Evolutionary conservation across 371 early-diverging fungal genomes (phyloP).

Genomic region (Lichtheimia ramosa): DNA sequence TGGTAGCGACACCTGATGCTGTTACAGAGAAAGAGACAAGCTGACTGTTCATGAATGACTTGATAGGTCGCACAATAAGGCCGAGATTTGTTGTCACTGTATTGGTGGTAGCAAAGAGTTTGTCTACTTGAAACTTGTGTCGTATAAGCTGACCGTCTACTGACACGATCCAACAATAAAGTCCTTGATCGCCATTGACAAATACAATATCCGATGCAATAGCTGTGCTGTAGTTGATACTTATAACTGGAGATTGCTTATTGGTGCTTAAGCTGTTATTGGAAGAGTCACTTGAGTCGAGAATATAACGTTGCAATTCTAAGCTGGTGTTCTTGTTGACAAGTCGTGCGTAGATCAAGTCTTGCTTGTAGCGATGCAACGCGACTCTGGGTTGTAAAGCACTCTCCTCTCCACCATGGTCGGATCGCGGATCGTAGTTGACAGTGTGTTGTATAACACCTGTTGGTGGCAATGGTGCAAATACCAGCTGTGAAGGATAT

Average conservation of each 20-base stretch:
- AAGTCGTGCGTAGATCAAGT: constrained; percentile 7
- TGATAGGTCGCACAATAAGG: background rate
- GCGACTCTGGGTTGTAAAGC: constrained; percentile 11
- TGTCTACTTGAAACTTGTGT: background rate
- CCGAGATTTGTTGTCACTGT: background rate
- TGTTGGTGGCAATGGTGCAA: background rate
- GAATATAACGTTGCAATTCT: constrained; percentile 1
- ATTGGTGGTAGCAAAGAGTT: background rate
- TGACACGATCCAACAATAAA: constrained; percentile 12
- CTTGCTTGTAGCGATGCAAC: background rate
- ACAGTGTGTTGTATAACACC: background rate
- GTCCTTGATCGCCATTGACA: background rate
- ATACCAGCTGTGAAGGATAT: background rate
- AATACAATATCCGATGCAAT: constrained; percentile 10
- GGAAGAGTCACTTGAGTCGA: background rate
- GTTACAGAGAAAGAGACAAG: constrained; percentile 5
- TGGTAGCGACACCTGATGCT: constrained; percentile 7
- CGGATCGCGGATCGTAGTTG: background rate
- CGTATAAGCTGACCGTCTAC: constrained; percentile 7
- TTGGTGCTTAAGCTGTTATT: too few relatives aligned
- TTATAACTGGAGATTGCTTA: background rate
- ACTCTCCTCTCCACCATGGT: background rate
- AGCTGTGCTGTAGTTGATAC: constrained; percentile 1
- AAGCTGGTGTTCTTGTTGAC: constrained; percentile 5
- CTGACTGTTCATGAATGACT: background rate